Base-by-base conservation (phyloP, 441 rosid genomes). In the Erodium chrysanthum region DNA sequence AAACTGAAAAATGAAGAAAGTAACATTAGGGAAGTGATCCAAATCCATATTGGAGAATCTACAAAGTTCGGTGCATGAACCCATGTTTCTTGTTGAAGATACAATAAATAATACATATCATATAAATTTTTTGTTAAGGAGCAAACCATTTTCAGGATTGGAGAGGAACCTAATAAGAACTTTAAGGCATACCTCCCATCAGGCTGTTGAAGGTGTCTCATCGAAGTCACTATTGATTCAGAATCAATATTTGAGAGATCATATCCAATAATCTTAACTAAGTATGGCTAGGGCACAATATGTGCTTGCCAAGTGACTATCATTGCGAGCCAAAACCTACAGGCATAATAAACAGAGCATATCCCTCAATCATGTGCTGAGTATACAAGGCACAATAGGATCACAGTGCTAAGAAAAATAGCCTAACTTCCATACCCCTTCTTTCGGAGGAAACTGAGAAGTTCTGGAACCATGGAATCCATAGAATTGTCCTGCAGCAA, bases 211-310 rank as follows among this genome's bases (percentile, higher is more conserved):
- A 91, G 95, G 73, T 84, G 89, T 79, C 81, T 85, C 91, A 93
- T 75, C 31, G 98, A 91, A 9, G 65, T 71, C 77, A 82, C 67
- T 5, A 91, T 74, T 17, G 82, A 70, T 61, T 73, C 78, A 66
- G 86, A 70, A 73, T 91, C 81, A 2, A 91, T 31, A 61, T 74
- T 79, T n/a, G 85, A 80, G 71, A 91, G 68, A 77, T 81, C 74
- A 75, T 84, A 82, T 29, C 96, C 95, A 69, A 86, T 74, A 25
- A 74, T 85, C 80, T 85, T 86, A n/a, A n/a, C n/a, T n/a, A 9
- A 89, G 81, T 65, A 91, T 89, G n/a, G 93, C 88, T 68, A 93
- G 65, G 23, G 98, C 98, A 79, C 83, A 93, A 68, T 89, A 93
- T 0, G 96, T 88, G 80, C 96, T 91, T 37, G 98, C 96, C 80